phyloP scores from a whole-genome alignment of 2,329 filamentous ascomycete genomes.

The Madurella mycetomatis region DNA sequence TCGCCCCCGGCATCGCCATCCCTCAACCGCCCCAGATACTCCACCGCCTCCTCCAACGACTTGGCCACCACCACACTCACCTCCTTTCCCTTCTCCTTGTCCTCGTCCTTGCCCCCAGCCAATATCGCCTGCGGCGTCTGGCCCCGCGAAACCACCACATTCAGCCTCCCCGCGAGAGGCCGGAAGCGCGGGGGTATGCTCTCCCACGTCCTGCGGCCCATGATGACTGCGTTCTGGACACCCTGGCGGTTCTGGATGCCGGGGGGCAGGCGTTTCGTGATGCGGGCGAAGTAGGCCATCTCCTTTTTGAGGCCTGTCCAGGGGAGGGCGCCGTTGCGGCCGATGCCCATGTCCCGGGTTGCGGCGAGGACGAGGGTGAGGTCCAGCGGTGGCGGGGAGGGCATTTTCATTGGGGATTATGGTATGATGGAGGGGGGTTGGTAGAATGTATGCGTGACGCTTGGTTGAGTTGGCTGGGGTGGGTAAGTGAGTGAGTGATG shows the following conservation, averaged over 20 bases:
- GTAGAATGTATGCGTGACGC: too few relatives aligned
- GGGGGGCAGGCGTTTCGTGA: conserved; percentile 64
- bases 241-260: not conserved
- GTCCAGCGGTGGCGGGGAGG: conserved; percentile 39
- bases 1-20: conserved; percentile 22
- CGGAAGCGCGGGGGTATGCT: conserved; percentile 75
- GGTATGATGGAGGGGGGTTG: not conserved
- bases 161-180: conserved; percentile 74
- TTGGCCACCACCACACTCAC: conserved; percentile 53
- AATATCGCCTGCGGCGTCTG: conserved; percentile 10
- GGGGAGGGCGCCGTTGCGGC: conserved; percentile 70
- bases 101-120: not conserved
- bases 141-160: conserved; percentile 71
- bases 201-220: conserved; percentile 97
- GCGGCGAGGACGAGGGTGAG: conserved; percentile 93
- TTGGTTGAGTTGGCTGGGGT: too few relatives aligned
- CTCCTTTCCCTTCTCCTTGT: conserved; percentile 39
- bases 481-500: too few relatives aligned
- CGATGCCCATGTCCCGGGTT: conserved; percentile 87
- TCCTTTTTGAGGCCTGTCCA: conserved; percentile 87
- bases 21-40: conserved; percentile 33
- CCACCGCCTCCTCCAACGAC: conserved; percentile 56
- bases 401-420: conserved; percentile 7
- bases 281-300: conserved; percentile 91
- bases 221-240: conserved; percentile 70